These are phyloP conservation scores for Colletotrichum falcatum DNA, from an alignment of 2,329 filamentous ascomycete genomes.

Conservation along the genomic window DNA sequence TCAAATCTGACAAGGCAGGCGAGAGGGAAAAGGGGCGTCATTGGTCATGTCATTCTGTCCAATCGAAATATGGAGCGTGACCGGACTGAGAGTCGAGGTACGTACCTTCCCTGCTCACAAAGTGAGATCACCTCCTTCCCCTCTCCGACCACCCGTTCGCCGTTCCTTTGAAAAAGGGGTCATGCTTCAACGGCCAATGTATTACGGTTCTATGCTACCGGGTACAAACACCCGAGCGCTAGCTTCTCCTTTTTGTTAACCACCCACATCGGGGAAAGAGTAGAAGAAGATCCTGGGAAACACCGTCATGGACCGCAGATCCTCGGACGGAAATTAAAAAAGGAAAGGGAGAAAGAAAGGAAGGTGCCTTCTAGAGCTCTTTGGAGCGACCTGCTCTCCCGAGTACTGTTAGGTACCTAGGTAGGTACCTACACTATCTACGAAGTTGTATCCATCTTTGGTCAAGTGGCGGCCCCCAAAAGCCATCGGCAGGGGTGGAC, in stretches of 20 bases:
- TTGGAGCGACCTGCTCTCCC: too few species aligned
- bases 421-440: too few species aligned
- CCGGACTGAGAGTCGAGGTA: too few species aligned
- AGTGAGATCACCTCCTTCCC: conserved; percentile 23
- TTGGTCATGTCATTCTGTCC: not conserved
- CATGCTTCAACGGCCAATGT: conserved; percentile 5
- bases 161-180: conserved; percentile 8
- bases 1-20: not conserved
- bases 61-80: not conserved
- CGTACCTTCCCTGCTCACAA: not conserved
- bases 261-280: conserved; percentile 10
- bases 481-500: not conserved
- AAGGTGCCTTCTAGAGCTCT: too few species aligned
- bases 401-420: too few species aligned
- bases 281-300: not conserved
- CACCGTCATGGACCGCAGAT: conserved; percentile 32
- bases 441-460: too few species aligned
- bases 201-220: not conserved
- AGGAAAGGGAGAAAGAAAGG: not conserved
- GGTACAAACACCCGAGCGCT: not conserved
- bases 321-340: conserved; percentile 4
- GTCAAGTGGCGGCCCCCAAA: not conserved
- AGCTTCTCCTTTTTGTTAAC: not conserved
- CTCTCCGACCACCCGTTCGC: conserved; percentile 9
- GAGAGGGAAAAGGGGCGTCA: not conserved